A percentile compares a stretch with the other conserved stretches of the same genome.
Conservation (phyloP, 2,329 filamentous ascomycete species). For the Monilinia fructigena region DNA sequence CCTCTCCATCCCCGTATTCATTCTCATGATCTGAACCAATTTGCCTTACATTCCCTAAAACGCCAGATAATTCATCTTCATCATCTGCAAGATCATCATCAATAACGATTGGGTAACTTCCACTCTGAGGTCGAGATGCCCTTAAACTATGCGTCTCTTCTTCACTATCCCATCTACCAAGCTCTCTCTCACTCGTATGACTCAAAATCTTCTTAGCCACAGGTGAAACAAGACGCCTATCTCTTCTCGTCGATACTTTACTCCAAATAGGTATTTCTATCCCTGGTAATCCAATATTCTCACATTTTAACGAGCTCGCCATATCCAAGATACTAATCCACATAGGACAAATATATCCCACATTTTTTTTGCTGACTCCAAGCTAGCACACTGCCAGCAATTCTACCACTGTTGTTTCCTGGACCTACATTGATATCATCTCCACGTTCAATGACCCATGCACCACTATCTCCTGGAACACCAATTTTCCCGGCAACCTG, state of each 20-base stretch:
- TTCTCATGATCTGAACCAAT: background rate
- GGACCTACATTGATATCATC: conserved; percentile 94
- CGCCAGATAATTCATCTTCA: conserved; percentile 12
- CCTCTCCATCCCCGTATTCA: background rate
- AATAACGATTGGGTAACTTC: background rate
- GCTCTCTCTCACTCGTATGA: background rate
- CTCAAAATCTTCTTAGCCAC: background rate
- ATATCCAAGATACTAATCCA: conserved; percentile 86
- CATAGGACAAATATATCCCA: conserved; percentile 95
- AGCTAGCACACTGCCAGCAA: conserved; percentile 88
- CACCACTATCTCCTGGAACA: conserved; percentile 86
- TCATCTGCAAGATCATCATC: conserved; percentile 15
- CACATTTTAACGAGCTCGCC: conserved; percentile 69
- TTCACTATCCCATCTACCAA: conserved; percentile 7
- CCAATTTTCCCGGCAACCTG: conserved; percentile 57
- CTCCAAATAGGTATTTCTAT: conserved; percentile 42
- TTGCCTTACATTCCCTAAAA: conserved; percentile 1
- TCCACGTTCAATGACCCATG: conserved; percentile 90
- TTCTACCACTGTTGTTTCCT: conserved; percentile 58
- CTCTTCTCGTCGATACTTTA: background rate
- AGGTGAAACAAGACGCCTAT: background rate
- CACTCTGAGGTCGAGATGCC: background rate
- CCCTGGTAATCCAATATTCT: conserved; percentile 68
- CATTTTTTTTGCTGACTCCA: conserved; percentile 78
- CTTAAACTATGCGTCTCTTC: conserved; percentile 6